These are phyloP conservation scores for Solanum arcanum DNA, from an alignment of 257 asterid species.

Conservation along the genomic window DNA sequence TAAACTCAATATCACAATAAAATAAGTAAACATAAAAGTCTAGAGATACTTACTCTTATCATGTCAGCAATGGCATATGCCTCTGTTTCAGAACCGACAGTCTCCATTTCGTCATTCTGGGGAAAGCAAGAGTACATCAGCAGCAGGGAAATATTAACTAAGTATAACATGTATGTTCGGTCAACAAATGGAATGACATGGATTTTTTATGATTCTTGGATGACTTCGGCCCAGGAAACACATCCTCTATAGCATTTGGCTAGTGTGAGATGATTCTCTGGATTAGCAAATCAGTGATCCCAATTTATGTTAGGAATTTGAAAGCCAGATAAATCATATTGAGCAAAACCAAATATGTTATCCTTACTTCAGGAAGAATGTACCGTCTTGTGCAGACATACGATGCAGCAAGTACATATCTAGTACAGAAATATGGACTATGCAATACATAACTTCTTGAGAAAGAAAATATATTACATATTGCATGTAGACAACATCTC, in stretches of 20 bases:
- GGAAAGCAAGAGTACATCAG: background rate
- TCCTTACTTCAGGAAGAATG: background rate
- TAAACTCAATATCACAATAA: background rate
- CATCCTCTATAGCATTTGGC: background rate
- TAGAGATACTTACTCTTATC: slow-evolving; percentile 56
- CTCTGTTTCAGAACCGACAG: slow-evolving; percentile 84
- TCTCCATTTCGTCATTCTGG: slow-evolving; percentile 73
- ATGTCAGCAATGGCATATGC: slow-evolving; percentile 85
- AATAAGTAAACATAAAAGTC: background rate
- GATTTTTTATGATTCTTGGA: background rate
- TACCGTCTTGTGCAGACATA: background rate
- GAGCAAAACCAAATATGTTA: background rate
- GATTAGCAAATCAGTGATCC: background rate
- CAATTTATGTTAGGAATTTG: background rate
- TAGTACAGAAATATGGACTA: background rate
- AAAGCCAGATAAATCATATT: background rate
- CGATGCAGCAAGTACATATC: background rate
- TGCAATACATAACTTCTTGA: background rate
- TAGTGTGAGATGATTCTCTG: background rate
- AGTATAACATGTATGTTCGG: background rate
- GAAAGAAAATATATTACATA: background rate
- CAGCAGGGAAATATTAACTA: background rate
- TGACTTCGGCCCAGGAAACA: background rate
- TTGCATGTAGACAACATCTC: background rate
- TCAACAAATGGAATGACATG: background rate